A percentile compares a stretch with the other conserved stretches of the same genome.
Conservation (phyloP, 768 basidiomycete genomes). For the Leucosporidium scottii region DNA sequence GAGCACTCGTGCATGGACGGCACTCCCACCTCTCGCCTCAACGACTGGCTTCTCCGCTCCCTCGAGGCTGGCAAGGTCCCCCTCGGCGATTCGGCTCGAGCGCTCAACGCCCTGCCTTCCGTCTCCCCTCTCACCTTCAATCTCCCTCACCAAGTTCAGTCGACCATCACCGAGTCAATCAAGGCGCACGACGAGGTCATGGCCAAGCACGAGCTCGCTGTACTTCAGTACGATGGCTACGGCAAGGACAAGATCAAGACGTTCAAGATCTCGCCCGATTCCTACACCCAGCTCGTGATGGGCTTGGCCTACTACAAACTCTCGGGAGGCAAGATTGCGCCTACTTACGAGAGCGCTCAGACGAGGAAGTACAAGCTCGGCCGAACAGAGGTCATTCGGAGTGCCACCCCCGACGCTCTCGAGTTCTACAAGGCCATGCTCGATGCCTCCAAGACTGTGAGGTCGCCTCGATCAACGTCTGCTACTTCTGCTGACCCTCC, state of each 20-base stretch:
- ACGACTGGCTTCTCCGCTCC: constrained; percentile 81
- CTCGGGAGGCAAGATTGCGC: constrained; percentile 38
- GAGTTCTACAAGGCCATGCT: constrained; percentile 88
- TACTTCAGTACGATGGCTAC: constrained; percentile 77
- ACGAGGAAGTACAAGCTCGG: constrained; percentile 86
- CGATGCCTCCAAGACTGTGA: constrained; percentile 49
- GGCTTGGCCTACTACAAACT: constrained; percentile 93
- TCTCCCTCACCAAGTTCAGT: constrained; percentile 52
- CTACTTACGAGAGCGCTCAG: constrained; percentile 80
- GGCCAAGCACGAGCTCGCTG: constrained; percentile 70
- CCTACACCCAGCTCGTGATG: constrained; percentile 90
- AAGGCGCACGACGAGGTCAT: constrained; percentile 68
- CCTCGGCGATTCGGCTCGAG: constrained; percentile 50
- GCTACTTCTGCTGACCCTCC: constrained; percentile 2
- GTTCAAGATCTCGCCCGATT: constrained; percentile 57
- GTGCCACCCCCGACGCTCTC: constrained; percentile 71
- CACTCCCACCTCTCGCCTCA: constrained; percentile 87
- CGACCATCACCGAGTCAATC: constrained; percentile 56
- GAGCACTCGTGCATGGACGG: constrained; percentile 57
- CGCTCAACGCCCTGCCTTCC: constrained; percentile 29
- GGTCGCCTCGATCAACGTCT: constrained; percentile 33
- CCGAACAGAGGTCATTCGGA: constrained; percentile 89
- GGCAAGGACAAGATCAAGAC: constrained; percentile 80
- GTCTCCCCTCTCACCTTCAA: constrained; percentile 55
- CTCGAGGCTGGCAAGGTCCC: constrained; percentile 67